Percentiles rank a stretch among this genome's conserved stretches.
Conservation (phyloP, 2,329 filamentous ascomycete genomes). For the Pestalotiopsis sp. region DNA sequence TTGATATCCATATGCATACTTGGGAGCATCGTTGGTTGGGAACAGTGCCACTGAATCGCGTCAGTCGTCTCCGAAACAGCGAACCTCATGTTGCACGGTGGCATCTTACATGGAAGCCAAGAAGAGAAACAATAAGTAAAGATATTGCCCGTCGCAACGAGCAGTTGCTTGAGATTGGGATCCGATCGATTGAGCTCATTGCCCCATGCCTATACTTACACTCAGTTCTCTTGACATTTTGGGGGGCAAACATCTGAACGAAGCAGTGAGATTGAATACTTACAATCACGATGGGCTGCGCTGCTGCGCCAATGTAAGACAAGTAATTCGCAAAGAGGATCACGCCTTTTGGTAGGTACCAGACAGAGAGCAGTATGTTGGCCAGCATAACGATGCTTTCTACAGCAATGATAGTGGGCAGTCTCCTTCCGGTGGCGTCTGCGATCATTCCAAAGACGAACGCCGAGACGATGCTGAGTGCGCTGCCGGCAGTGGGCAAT, state of each 20-base stretch:
- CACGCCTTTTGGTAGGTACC: conserved; percentile 7
- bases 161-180: neutral
- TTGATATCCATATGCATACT: conserved; percentile 1
- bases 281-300: conserved; percentile 1
- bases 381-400: neutral
- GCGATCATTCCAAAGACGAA: neutral
- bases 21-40: neutral
- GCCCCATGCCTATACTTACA: neutral
- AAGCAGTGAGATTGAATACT: neutral
- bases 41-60: neutral
- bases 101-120: neutral
- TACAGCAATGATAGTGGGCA: neutral
- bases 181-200: neutral
- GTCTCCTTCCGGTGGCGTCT: neutral
- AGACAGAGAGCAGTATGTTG: conserved; percentile 7
- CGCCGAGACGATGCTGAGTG: neutral
- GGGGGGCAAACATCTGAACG: too few species aligned
- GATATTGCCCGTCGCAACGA: neutral
- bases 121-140: neutral
- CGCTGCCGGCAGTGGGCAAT: conserved; percentile 5
- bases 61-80: neutral
- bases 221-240: neutral
- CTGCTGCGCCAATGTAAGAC: conserved; percentile 1
- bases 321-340: conserved; percentile 10
- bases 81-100: neutral